Base-by-base conservation (phyloP, 2,329 filamentous ascomycete genomes). In the Colletotrichum brevisporum region DNA sequence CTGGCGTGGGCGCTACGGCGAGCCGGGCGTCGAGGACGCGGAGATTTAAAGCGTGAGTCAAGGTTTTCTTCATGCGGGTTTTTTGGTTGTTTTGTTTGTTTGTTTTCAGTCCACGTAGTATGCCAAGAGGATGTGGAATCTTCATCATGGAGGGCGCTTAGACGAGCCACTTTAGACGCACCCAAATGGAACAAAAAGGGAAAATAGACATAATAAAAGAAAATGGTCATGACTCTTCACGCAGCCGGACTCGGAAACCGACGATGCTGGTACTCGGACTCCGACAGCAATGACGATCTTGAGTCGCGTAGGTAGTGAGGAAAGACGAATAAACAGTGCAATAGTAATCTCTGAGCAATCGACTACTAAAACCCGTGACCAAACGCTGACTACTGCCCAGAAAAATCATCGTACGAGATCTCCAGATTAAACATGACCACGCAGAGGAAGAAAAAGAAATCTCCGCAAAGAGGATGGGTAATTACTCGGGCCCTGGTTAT, bases 371-470 rank as follows among this genome's bases (percentile, higher is more conserved):
- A 4, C 13, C 15, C 15, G 24, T 66, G 61, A 59, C 50, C 60
- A 58, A 36, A 69, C 6, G 2, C 12, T 26, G 12, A 21, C 36
- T 48, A 12, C 43, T 10, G 48, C 31, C 31, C 41, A 15, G 12
- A 56, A 45, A 21, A 48, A 16, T 27, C 45, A 66, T 65, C 61
- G 66, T 69, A 69, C 58, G 66, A 69, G 48, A 16, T 26, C 31
- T 13, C 26, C 43, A 65, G 18, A n/a, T 39, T 58, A 16, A 16
- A 16, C 54, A 47, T 48, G 24, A 21, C 52, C 59, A 27, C 21
- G 21, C 21, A 24, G 31, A 36, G 5, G 31, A 36, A 36, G 31
- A 36, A 36, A 36, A 10, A 36, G 10, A 41, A 6, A 45, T 47
- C 59, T 43, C 65, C 59, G 45, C 54, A 45, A 54, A 31, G 5